A percentile compares a stretch with the other conserved stretches of the same genome.
These are phyloP conservation scores for Thielaviopsis populi DNA, from an alignment of 2,329 filamentous ascomycete genomes.

Conservation along the genomic window DNA sequence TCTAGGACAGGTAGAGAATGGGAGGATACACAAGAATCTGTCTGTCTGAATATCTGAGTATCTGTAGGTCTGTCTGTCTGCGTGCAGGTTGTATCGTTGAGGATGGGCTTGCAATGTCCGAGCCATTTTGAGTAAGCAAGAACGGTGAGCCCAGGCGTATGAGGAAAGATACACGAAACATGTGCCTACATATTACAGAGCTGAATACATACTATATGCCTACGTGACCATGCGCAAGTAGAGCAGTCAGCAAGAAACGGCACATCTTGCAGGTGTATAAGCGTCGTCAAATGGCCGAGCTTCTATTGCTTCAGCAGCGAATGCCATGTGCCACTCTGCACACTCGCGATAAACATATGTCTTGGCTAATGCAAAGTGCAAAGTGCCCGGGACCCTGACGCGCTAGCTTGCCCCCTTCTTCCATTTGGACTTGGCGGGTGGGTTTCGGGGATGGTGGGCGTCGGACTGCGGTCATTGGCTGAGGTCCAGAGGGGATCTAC, in stretches of 20 bases:
- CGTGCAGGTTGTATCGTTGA: neutral
- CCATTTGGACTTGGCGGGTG: neutral
- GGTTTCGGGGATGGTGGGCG: neutral
- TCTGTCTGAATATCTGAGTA: neutral
- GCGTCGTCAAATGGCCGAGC: no score
- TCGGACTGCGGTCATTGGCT: neutral
- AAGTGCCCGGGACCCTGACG: neutral
- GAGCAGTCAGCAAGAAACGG: no score
- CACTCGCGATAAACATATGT: no score
- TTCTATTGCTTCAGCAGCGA: no score
- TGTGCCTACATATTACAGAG: no score
- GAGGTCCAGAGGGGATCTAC: neutral
- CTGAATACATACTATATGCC: no score
- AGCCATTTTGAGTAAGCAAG: neutral
- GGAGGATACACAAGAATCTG: neutral
- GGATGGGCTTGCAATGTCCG: neutral
- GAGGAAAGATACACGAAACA: no score
- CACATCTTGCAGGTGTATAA: no score
- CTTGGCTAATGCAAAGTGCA: no score
- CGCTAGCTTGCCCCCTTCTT: neutral
- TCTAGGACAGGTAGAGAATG: neutral
- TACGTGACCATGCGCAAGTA: no score
- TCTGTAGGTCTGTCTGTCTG: no score
- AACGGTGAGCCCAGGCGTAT: neutral
- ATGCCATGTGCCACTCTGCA: no score